These are phyloP conservation scores for Myochromella boudieri DNA, from an alignment of 768 basidiomycete species.

Conservation along the genomic window DNA sequence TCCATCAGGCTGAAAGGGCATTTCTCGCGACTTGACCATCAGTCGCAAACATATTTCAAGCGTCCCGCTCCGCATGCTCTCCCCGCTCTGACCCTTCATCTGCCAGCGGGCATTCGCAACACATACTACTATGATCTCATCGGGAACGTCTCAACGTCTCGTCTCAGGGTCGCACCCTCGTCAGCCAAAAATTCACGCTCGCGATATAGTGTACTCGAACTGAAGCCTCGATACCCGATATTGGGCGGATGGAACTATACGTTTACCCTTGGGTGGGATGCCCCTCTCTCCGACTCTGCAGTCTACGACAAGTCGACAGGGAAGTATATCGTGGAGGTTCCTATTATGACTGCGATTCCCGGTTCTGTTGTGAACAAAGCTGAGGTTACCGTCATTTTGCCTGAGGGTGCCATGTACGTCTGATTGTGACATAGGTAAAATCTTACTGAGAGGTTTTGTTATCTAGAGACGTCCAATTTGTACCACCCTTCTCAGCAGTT, in stretches of 20 bases:
- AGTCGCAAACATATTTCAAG: conserved; percentile 71
- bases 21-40: conserved; percentile 90
- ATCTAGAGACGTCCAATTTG: conserved; percentile 72
- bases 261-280: conserved; percentile 93
- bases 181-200: conserved; percentile 53
- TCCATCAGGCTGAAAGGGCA: conserved; percentile 82
- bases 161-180: conserved; percentile 69
- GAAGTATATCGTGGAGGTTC: conserved; percentile 75
- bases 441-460: conserved; percentile 6
- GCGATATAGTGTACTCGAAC: conserved; percentile 70
- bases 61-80: conserved; percentile 70
- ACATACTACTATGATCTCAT: conserved; percentile 90
- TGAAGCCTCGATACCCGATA: conserved; percentile 88
- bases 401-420: conserved; percentile 92
- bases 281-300: conserved; percentile 74
- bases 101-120: conserved; percentile 80
- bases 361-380: conserved; percentile 82
- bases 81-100: conserved; percentile 68
- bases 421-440: background rate
- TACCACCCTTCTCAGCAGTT: conserved; percentile 75
- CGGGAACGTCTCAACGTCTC: conserved; percentile 96
- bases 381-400: conserved; percentile 77
- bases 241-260: conserved; percentile 97
- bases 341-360: conserved; percentile 80
- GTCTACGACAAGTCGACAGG: conserved; percentile 62